Evolutionary conservation across 2,329 filamentous ascomycete species (phyloP), one percentile per base, ranked within the genome.

Genomic region (Didymella sp.): DNA sequence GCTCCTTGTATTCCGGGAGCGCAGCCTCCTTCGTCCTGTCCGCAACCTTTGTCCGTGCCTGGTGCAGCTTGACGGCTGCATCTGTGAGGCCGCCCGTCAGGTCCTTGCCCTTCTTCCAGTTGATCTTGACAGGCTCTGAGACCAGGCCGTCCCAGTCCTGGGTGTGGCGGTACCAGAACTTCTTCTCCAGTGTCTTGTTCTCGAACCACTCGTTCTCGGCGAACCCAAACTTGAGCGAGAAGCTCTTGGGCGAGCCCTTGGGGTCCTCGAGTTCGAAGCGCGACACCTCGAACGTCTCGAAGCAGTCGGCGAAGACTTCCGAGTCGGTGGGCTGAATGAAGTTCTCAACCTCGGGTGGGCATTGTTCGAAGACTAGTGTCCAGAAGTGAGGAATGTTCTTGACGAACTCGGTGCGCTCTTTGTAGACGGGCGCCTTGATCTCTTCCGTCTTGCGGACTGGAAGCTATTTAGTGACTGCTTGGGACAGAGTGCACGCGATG

Each of bases 281-380:
- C 56, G 87, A 85, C 35, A 98, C 89, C 21, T 84, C 85, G 65
- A 99, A 69, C 64, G 83, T 83, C 57, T 81, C 84, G 55, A 98
- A 86, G 51, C 84, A 82, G 37, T 85, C 82, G 61, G 88, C 84
- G 57, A 98, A 85, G 60, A 95, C 80, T 8, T 84, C 84, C 13
- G 88, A 87, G 80, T 98, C 94, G 45, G 85, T 84, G 40, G 91
- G 89, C 74, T 92, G 88, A 73, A 98, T 89, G 82, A 89, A 92
- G 78, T 92, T 88, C 79, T 96, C 92, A 67, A 99, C 85, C 62
- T 96, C 92, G 43, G 85, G 83, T 2, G 93, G 92, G 2, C 90
- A 88, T 79, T 92, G 89, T 81, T 96, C 91, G 75, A 98, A 84
- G 55, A 97, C 93, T 56, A 96, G 85, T n/a, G 91, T 84, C 95